A percentile compares a stretch with the other conserved stretches of the same genome.
These are phyloP conservation scores for Cytospora chrysosperma DNA, from an alignment of 2,329 filamentous ascomycete species.

Conservation along the genomic window DNA sequence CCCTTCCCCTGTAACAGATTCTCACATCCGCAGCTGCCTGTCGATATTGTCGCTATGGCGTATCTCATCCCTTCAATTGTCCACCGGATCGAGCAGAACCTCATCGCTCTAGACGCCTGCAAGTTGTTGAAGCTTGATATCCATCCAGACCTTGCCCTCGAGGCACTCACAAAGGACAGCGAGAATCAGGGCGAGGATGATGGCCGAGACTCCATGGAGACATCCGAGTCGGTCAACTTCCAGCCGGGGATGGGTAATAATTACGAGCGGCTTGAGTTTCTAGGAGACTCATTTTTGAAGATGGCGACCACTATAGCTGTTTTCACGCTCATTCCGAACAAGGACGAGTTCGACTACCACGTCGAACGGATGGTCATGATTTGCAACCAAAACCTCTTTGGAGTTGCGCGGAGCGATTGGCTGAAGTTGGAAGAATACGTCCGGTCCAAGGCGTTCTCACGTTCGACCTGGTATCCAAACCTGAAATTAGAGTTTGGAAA, in stretches of 20 bases:
- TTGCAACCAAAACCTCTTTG: constrained; percentile 87
- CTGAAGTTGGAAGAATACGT: constrained; percentile 71
- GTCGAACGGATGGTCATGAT: constrained; percentile 87
- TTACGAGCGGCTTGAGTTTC: constrained; percentile 90
- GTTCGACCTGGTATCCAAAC: constrained; percentile 86
- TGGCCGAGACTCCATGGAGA: constrained; percentile 30
- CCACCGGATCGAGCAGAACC: constrained; percentile 74
- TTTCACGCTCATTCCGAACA: constrained; percentile 72
- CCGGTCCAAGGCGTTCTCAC: constrained; percentile 77
- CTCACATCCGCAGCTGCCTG: constrained; percentile 59
- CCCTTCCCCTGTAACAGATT: background rate
- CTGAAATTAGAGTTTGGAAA: constrained; percentile 75
- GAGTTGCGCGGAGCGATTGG: constrained; percentile 60
- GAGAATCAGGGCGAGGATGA: constrained; percentile 76
- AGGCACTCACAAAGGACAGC: constrained; percentile 90
- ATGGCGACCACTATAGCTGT: constrained; percentile 91
- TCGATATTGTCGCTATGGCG: constrained; percentile 68
- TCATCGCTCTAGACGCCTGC: constrained; percentile 78
- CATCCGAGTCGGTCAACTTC: constrained; percentile 63
- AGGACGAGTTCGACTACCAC: constrained; percentile 84
- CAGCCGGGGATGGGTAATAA: constrained; percentile 88
- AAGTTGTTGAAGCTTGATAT: constrained; percentile 63
- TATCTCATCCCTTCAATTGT: constrained; percentile 82
- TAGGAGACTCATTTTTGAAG: constrained; percentile 93
- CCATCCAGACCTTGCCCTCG: constrained; percentile 69